Evolutionary conservation across 2,329 filamentous ascomycete genomes (phyloP).

Genomic region (Thermochaetoides dissita): DNA sequence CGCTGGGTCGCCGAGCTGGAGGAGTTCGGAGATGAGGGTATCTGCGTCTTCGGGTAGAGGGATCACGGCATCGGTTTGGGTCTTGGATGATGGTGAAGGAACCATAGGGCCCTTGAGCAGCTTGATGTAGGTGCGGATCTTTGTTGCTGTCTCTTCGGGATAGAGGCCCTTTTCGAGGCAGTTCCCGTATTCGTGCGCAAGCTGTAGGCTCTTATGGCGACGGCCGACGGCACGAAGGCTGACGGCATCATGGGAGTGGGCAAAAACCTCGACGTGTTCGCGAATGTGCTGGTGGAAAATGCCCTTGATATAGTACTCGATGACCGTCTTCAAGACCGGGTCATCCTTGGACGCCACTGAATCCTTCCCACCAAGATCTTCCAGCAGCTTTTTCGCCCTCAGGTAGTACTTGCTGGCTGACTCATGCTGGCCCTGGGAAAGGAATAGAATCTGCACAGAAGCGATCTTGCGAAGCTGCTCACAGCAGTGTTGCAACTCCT

Average conservation of each 20-base stretch:
- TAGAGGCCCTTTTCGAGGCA: constrained; percentile 37
- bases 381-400: constrained; percentile 28
- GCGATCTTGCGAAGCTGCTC: constrained; percentile 37
- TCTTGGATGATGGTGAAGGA: constrained; percentile 9
- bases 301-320: constrained; percentile 37
- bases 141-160: constrained; percentile 19
- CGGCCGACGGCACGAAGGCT: constrained; percentile 30
- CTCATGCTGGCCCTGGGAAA: constrained; percentile 42
- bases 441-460: constrained; percentile 36
- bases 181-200: constrained; percentile 41
- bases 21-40: constrained; percentile 28
- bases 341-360: constrained; percentile 10
- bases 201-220: constrained; percentile 40
- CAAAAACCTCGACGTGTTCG: constrained; percentile 25
- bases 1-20: constrained; percentile 34
- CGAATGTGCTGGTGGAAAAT: constrained; percentile 34
- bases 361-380: constrained; percentile 21
- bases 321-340: constrained; percentile 18
- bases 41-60: constrained; percentile 22
- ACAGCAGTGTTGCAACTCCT: constrained; percentile 34
- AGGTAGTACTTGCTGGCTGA: constrained; percentile 34
- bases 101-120: constrained; percentile 30
- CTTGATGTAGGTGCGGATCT: constrained; percentile 35
- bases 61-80: constrained; percentile 22
- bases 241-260: constrained; percentile 11